Base-by-base conservation (phyloP, 441 rosid species). In the Erodium moschatum region DNA sequence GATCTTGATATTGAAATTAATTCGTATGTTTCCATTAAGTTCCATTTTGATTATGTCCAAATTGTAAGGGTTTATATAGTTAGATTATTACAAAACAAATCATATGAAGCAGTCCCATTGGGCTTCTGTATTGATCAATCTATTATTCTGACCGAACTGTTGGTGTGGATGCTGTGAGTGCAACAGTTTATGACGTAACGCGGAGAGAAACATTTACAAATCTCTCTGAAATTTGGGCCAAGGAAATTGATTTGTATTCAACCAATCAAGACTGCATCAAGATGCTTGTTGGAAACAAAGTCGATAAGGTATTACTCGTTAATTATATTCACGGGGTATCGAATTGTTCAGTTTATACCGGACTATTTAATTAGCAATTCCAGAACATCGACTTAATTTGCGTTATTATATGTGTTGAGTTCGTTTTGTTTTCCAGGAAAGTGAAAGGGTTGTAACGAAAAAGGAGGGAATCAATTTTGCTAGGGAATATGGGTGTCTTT, bases 241-340 rank as follows among this genome's bases (percentile, higher is more conserved):
- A 88, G 72, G 90, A 88, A 77, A 79, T 88, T 16, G 93, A 88
- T 48, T 76, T 85, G 63, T 86, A 86, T 82, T 85, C 89, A 29
- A 29, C 31, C 31, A 29, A 29, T 29, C 31, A 29, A 29, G 31
- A 29, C 31, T 29, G 31, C 31, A 78, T 85, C 78, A 88, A 86
- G 83, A 82, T 88, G 91, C 93, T 88, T 71, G 89, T 88, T 67
- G 93, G 90, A 54, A 88, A 88, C 70, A 88, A 87, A 83, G 87
- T 86, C 4, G 93, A 88, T 69, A 86, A 83, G 87, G 89, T 86
- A 78, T 35, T 24, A 50, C 27, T 11, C 24, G 15, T 16, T 9
- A 29, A 29, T 29, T 29, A 29, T 1, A 29, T 29, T 29, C 31
- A 1, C 0, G 31, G 31, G 31, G 31, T 29, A 29, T 29, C 3